phyloP scores from a whole-genome alignment of 2,329 filamentous ascomycete species.

The Pestalotiopsis sp. region DNA sequence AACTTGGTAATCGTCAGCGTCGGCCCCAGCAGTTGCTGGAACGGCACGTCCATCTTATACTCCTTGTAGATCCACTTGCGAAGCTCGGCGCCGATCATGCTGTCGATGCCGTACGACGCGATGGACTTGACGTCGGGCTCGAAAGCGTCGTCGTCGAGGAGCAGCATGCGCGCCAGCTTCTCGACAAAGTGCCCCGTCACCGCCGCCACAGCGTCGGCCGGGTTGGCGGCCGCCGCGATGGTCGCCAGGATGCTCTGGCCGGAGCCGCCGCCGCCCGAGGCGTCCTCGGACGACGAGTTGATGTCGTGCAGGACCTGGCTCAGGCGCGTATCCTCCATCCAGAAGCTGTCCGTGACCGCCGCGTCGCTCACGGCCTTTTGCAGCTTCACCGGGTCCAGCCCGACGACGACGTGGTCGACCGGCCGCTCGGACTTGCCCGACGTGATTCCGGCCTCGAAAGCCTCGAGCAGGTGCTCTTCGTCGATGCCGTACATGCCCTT shows the following conservation, averaged over 20 bases:
- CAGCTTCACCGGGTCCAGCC: slow-evolving; percentile 21
- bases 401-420: slow-evolving; percentile 18
- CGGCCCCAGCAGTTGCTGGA: slow-evolving; percentile 33
- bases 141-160: slow-evolving; percentile 23
- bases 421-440: too few species aligned
- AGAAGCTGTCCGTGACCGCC: slow-evolving; percentile 18
- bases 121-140: slow-evolving; percentile 25
- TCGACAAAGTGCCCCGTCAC: slow-evolving; percentile 20
- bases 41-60: slow-evolving; percentile 36
- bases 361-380: slow-evolving; percentile 17
- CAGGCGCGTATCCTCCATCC: slow-evolving; percentile 28
- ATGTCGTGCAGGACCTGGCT: slow-evolving; percentile 23
- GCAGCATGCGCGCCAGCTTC: slow-evolving; percentile 25
- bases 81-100: slow-evolving; percentile 37
- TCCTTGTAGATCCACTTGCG: slow-evolving; percentile 38
- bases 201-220: slow-evolving; percentile 4
- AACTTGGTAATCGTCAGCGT: slow-evolving; percentile 21
- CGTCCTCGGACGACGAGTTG: slow-evolving; percentile 3
- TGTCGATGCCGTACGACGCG: slow-evolving; percentile 37
- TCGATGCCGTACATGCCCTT: slow-evolving; percentile 34
- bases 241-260: slow-evolving; percentile 17
- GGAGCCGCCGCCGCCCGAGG: neutral
- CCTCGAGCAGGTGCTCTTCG: slow-evolving; percentile 27
- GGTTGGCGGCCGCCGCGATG: slow-evolving; percentile 16
- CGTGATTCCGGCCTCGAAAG: slow-evolving; percentile 21